Base-by-base conservation (phyloP, 1,284 basidiomycete species). In the Sutorius eximius region DNA sequence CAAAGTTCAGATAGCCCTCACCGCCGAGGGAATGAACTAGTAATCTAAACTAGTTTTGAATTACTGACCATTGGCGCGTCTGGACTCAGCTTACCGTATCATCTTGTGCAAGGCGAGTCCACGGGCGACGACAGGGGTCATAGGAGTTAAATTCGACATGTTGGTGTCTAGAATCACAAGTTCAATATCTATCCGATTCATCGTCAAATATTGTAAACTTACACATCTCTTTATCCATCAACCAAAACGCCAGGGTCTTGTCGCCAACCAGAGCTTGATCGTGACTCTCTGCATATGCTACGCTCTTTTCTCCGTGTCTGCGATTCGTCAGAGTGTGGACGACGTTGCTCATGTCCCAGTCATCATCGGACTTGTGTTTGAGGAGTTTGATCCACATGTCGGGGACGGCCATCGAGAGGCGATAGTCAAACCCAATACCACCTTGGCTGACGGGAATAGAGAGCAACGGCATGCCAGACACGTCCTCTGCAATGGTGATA, bases 211-310 rank as follows among this genome's bases (percentile, higher is more conserved):
- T 81, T 37, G 37, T 7, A 46, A 29, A 42, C 63, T 60, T 77
- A 93, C 91, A 95, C 96, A 99, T 99, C 73, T 98, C 96, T 76
- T 97, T 96, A 75, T 99, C 96, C 96, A 99, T 99, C 52, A 99
- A 74, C 96, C 96, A 99, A 75, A 99, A 99, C 1, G 96, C 96
- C 34, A 98, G 70, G 1, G 96, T 98, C 78, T 98, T 98, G 77
- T 99, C 96, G 6, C 96, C 96, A 0, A 99, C 96, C 32, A 99
- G 82, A 16, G 96, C 96, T 72, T 99, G 96, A 73, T 98, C 96
- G 66, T 98, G 96, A 66, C 91, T 94, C 75, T 99, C 96, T 48
- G 92, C 93, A 67, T 98, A 98, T 0, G 95, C 92, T 49, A 99
- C 87, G 59, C 90, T 94, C 75, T 89, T 94, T 75, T 99, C 96